Conservation (phyloP, 2,329 filamentous ascomycete genomes). For the Leptosphaerulina australis region DNA sequence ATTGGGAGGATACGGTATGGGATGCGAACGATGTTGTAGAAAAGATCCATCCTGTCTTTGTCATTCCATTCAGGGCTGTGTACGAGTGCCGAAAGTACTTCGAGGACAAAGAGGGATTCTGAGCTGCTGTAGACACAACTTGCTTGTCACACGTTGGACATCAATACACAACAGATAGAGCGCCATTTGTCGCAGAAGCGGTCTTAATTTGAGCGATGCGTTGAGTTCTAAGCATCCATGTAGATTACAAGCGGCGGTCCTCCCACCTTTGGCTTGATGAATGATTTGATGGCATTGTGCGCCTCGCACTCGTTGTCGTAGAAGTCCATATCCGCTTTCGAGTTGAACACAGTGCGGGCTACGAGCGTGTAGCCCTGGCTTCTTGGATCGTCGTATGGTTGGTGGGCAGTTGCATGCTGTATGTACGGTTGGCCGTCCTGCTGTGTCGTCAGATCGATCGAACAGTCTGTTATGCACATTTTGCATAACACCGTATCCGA, state of each 20-base stretch:
- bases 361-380: conserved; percentile 70
- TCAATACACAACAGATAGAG: not conserved
- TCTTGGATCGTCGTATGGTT: conserved; percentile 63
- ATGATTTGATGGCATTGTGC: conserved; percentile 58
- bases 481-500: not conserved
- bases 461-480: not conserved
- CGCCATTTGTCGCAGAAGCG: not conserved
- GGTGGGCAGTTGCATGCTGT: conserved; percentile 61
- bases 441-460: not conserved
- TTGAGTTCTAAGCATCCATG: conserved; percentile 29
- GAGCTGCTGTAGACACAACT: conserved; percentile 17
- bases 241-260: conserved; percentile 39
- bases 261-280: conserved; percentile 35
- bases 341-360: conserved; percentile 68
- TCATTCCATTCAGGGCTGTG: conserved; percentile 74
- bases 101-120: conserved; percentile 63
- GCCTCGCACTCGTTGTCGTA: conserved; percentile 67
- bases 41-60: conserved; percentile 82
- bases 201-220: not conserved
- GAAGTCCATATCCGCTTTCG: conserved; percentile 70
- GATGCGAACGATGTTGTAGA: conserved; percentile 72
- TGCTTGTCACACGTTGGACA: not conserved
- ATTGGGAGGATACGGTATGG: conserved; percentile 62
- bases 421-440: conserved; percentile 77
- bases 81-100: conserved; percentile 71